Base-by-base conservation (phyloP, 495 filamentous ascomycete genomes). In the Sporormia fimetaria region DNA sequence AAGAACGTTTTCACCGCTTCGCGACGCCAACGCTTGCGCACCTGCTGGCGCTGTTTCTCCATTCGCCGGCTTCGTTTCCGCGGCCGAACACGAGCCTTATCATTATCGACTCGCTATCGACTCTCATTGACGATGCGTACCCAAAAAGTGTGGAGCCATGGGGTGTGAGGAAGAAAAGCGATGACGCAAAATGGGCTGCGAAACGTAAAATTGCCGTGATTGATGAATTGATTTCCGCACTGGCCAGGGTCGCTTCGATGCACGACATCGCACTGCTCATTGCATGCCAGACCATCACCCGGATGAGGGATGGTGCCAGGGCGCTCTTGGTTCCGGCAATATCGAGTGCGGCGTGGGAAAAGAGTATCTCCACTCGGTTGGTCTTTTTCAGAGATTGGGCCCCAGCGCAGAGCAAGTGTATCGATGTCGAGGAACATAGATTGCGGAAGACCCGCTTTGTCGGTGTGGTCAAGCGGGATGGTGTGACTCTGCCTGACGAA, bases 91-190 rank as follows among this genome's bases (percentile, higher is more conserved):
- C 79, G 3, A 65, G 60, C 14, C 65, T 93, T 1, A 49, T 94
- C n/a, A 68, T 92, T 7, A 64, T 94, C 49, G 83, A 90, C 56
- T 76, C 78, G 0, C 59, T 90, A 12, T 83, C 84, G 6, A 75
- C 73, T 10, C 64, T 81, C n/a, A 67, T 90, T 46, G 75, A 78
- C 37, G 67, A 77, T 34, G 79, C 85, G 27, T 87, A 87, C 38
- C 79, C 76, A 6, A 66, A 67, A 35, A 57, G 63, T 12, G 53
- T 60, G 3, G 66, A 69, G n/a, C 24, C 6, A 49, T 38, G 46
- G 31, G 51, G 63, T 45, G 29, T 41, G 11, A 21, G 60, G 34
- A 60, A 45, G 49, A 62, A 56, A 55, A 64, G 65, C 63, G 58
- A 59, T 51, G 20, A 62, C 60, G 52, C 55, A 53, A 45, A 74